These are phyloP conservation scores for Aegle marmelos DNA, from an alignment of 345 rosid species.

Conservation along the genomic window DNA sequence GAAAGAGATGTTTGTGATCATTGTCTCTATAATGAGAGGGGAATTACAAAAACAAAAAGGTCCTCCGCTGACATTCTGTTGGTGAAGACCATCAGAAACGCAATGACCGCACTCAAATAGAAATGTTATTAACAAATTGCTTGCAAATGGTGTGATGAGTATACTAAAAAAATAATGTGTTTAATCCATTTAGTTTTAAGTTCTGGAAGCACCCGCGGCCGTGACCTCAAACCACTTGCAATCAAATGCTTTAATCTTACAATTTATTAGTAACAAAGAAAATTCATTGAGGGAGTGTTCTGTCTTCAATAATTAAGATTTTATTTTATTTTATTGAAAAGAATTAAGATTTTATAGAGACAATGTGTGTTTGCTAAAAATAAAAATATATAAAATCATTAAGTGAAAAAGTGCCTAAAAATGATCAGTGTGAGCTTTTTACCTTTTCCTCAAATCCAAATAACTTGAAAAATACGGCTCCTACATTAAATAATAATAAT, in stretches of 20 bases:
- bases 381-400: background rate
- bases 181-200: too few species aligned
- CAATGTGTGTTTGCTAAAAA: background rate
- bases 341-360: background rate
- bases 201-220: background rate
- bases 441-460: background rate
- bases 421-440: background rate
- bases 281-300: background rate
- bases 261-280: background rate
- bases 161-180: too few species aligned
- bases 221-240: background rate
- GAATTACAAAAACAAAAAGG: too few species aligned
- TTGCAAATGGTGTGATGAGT: background rate
- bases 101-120: background rate
- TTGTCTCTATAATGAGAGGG: background rate
- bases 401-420: background rate
- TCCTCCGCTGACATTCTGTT: background rate
- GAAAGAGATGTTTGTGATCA: constrained; percentile 2
- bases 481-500: background rate
- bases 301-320: too few species aligned
- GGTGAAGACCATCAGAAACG: background rate
- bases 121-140: background rate
- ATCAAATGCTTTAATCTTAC: background rate
- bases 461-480: background rate
- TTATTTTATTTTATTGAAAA: too few species aligned